Base-by-base conservation (phyloP, 805 yeast species). In the Brettanomyces sp. region DNA sequence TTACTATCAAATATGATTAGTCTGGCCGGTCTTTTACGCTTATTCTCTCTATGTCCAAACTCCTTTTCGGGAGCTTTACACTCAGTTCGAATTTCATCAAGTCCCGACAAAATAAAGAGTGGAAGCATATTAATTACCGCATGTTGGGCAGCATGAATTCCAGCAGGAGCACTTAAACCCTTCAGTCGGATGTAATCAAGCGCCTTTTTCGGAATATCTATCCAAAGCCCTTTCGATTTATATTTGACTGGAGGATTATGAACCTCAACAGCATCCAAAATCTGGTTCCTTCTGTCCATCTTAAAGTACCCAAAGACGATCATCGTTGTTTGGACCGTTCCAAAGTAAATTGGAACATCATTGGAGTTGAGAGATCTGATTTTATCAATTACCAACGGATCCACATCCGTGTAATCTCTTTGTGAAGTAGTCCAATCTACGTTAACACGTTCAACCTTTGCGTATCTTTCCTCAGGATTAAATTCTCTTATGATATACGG, bases 51-150 rank as follows among this genome's bases (percentile, higher is more conserved):
- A 42, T 74, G 73, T 1, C 96, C 86, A 70, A 91, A 86, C 59
- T 93, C 99, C 56, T 93, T 93, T 52, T 89, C 95, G 0, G 99
- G 97, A 0, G 98, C 97, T 57, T 93, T 93, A 63, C 99, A 93
- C 62, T 93, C 99, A 0, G 98, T 87, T 40, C 76, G 77, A 12
- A 93, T 73, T 54, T 93, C 99, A 52, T 80, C 84, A 30, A 48
- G 47, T 1, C 87, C 85, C 14, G 86, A 80, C 11, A 80, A 78
- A 4, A 89, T 79, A 48, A 77, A 81, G 25, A 82, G 62, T 0
- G 97, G 95, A 25, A 90, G 59, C 48, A 86, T 72, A 41, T 85
- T 81, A 74, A 93, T 81, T 1, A 93, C 66, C 0, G 88, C 88
- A 67, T 93, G 99, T 52, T 89, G 91, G 0, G 96, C 95, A 2